Evolutionary conservation across 768 basidiomycete species (phyloP), one percentile per base, ranked within the genome.

Genomic region (Leccinum sublutescens): DNA sequence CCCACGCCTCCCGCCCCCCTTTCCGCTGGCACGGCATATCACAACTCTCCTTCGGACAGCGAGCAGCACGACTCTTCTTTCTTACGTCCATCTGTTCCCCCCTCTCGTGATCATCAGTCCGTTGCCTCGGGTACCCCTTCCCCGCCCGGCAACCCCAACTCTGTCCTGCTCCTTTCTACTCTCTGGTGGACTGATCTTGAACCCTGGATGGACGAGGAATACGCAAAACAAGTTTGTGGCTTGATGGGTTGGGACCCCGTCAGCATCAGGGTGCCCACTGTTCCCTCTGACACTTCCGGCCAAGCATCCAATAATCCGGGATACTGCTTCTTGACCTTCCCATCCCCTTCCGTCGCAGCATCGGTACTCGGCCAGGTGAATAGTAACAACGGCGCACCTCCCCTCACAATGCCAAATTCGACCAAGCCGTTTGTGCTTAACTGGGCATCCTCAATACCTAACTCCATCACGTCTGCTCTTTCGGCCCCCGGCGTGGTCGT

Each of bases 171-270:
- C 51, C 82, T 82, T 70, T 82, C 81, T 60, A 89, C 91, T 45
- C 83, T 93, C 65, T 91, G 85, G 81, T 91, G 95, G 85, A 85
- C 87, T 64, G 89, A 92, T 68, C 83, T 96, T 56, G 94, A 96
- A 74, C 86, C 88, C 64, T 96, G 94, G 94, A 95, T 96, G 95
- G 93, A 95, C 77, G 92, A 94, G 83, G 89, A 91, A 72, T 96
- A 95, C 79, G 90, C 87, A 48, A 88, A 89, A 74, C 89, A 93
- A 71, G 91, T 94, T 68, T 92, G 92, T 75, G 76, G 74, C 49
- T 77, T 93, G 69, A 91, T 94, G 89, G 85, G 88, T 58, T 95
- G 94, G 93, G 89, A 92, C 59, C 82, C 86, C 15, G 79, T 85
- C 69, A 81, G 72, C 71, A 84, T 91, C 76, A 86, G 86, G 73